These are phyloP conservation scores for Pseudogymnoascus sp. DNA, from an alignment of 2,329 filamentous ascomycete genomes.

Conservation along the genomic window DNA sequence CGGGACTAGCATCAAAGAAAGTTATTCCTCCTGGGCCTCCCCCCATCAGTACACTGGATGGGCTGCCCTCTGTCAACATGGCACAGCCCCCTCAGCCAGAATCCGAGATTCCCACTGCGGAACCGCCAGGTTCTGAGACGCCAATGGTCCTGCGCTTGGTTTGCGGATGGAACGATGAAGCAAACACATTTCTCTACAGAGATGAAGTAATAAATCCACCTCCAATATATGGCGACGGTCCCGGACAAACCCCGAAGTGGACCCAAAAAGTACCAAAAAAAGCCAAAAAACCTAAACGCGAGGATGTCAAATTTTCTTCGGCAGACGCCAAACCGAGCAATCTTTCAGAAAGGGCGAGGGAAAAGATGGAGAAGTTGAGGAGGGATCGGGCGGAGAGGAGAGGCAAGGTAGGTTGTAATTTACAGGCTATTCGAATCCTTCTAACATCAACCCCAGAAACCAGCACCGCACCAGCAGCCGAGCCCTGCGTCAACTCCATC, in stretches of 20 bases:
- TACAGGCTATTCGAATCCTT: not conserved
- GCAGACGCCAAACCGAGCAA: not conserved
- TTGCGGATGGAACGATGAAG: not conserved
- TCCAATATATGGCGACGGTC: not conserved
- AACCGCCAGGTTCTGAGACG: not conserved
- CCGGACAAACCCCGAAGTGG: not conserved
- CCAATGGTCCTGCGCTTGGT: not conserved
- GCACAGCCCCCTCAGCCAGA: not conserved
- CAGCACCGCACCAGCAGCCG: not conserved
- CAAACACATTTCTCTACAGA: constrained; percentile 3
- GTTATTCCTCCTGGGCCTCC: not conserved
- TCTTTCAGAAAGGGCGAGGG: not conserved
- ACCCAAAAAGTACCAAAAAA: not conserved
- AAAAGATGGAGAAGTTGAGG: not conserved
- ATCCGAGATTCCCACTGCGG: not conserved
- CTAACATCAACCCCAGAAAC: not conserved
- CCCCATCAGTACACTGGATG: not conserved
- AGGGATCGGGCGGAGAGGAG: not conserved
- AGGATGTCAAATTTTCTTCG: not conserved
- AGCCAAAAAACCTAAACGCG: not conserved
- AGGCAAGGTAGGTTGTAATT: not conserved
- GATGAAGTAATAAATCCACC: not conserved
- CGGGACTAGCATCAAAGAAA: constrained; percentile 6
- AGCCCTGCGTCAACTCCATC: not conserved
- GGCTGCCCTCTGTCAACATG: constrained; percentile 6